Evolutionary conservation across 768 basidiomycete species (phyloP).

Genomic region (Trametes coccinea): DNA sequence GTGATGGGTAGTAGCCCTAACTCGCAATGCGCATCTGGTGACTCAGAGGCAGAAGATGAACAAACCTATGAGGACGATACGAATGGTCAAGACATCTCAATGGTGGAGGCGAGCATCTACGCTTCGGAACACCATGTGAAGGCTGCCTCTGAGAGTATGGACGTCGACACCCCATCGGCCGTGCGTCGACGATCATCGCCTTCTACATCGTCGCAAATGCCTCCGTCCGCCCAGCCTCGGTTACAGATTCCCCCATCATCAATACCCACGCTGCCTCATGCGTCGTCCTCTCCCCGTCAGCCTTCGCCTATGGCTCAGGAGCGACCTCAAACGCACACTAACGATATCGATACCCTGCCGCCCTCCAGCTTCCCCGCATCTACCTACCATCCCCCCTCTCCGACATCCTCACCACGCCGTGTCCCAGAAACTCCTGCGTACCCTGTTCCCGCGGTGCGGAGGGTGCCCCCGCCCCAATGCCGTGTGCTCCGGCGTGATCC

Average conservation of each 20-base stretch:
- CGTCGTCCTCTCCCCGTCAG: constrained; percentile 5
- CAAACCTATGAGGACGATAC: not conserved
- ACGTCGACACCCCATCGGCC: too few relatives aligned
- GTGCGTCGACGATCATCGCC: not conserved
- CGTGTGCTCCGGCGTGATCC: constrained; percentile 4
- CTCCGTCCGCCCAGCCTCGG: constrained; percentile 3
- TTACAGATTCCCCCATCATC: not conserved
- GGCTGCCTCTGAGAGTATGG: not conserved
- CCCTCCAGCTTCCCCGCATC: constrained; percentile 13
- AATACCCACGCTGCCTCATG: not conserved
- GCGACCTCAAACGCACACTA: not conserved
- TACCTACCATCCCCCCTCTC: not conserved
- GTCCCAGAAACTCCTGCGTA: not conserved
- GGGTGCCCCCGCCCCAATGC: constrained; percentile 12
- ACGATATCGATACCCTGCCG: not conserved
- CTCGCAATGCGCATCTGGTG: not conserved
- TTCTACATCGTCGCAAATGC: not conserved
- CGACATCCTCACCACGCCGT: constrained; percentile 3
- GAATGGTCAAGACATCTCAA: not conserved
- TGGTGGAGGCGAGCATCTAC: too few relatives aligned
- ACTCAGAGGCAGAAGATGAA: constrained; percentile 10
- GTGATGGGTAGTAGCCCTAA: constrained; percentile 12
- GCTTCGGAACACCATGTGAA: not conserved
- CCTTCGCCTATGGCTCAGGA: not conserved
- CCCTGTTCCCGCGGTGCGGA: not conserved